Base-by-base conservation (phyloP, 495 filamentous ascomycete species). In the Friedmanniomyces simplex region DNA sequence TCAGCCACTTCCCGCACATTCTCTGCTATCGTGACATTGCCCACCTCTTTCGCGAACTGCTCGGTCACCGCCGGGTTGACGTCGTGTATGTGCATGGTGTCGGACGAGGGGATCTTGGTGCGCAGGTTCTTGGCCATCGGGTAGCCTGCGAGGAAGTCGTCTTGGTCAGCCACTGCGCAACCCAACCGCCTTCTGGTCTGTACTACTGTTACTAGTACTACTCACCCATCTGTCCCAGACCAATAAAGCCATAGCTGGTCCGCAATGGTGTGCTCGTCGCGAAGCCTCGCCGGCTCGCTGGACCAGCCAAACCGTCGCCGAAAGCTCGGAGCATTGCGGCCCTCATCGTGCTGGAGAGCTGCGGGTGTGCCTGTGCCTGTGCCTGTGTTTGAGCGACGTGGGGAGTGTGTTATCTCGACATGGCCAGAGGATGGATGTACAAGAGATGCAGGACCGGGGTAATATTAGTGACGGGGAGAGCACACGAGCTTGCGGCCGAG, bases 71-170 rank as follows among this genome's bases (percentile, higher is more conserved):
- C 66, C 13, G 54, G 64, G 62, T 74, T 73, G 43, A 79, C 68
- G 59, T 79, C 76, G 56, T 73, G 70, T 46, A 79, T 69, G 55
- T 74, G 60, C 7, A 79, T 66, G 5, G 61, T 68, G 55, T 75
- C 72, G 14, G 66, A 61, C 0, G 63, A 39, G 8, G 64, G 66
- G 10, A 78, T 59, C 34, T 76, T 76, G 2, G 62, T 56, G 39
- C 74, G 71, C 0, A 79, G 71, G 58, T 78, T 79, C 62, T 69
- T 73, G 0, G 76, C 76, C 76, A 79, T 79, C 18, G 75, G 72
- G 59, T 71, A 78, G 30, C 76, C 76, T 76, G 34, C 26, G 12
- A 22, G 1, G 39, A 16, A 16, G 39, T 43, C 18, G 4, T 13
- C 18, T 2, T 43, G 13, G 39, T 41, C 21, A 57, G 50, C 60